Percentiles rank a stretch among this genome's conserved stretches.
Evolutionary conservation across 2,329 filamentous ascomycete species (phyloP).

Genomic region (Epichloe amarillans): DNA sequence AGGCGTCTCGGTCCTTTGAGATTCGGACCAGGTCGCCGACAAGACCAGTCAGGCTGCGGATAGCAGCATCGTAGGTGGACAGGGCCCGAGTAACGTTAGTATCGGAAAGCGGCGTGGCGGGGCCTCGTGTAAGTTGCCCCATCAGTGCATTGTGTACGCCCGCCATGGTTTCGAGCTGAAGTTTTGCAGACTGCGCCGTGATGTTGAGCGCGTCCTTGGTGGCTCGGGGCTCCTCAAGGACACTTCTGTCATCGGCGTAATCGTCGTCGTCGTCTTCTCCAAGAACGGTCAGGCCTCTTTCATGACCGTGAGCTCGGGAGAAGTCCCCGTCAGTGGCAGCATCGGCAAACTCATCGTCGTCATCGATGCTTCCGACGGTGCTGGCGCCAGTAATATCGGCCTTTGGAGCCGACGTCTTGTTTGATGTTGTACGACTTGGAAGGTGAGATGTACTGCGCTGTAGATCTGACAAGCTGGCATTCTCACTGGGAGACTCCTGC

Average conservation of each 20-base stretch:
- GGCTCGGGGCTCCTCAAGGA: conserved; percentile 56
- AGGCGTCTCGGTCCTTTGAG: conserved; percentile 83
- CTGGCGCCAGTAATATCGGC: conserved; percentile 27
- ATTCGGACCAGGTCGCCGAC: conserved; percentile 83
- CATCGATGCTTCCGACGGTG: conserved; percentile 35
- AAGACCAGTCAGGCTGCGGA: conserved; percentile 73
- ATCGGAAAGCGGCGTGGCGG: conserved; percentile 61
- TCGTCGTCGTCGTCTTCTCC: conserved; percentile 42
- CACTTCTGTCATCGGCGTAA: conserved; percentile 60
- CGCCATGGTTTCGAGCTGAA: conserved; percentile 83
- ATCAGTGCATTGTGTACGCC: conserved; percentile 76
- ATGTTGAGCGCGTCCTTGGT: conserved; percentile 95
- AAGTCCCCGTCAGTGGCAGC: conserved; percentile 30
- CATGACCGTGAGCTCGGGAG: conserved; percentile 23
- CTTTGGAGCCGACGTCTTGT: conserved; percentile 18
- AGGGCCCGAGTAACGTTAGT: conserved; percentile 64
- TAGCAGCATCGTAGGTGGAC: conserved; percentile 75
- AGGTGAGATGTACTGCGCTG: conserved; percentile 32
- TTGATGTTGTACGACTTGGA: conserved; percentile 15
- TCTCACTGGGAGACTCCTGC: conserved; percentile 36
- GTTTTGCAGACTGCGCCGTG: conserved; percentile 83
- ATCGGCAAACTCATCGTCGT: conserved; percentile 41
- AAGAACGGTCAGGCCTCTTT: conserved; percentile 18
- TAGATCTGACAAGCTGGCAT: conserved; percentile 35
- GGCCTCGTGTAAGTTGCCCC: conserved; percentile 51